phyloP scores from a whole-genome alignment of 179 eudicot species.

The Carnegiea gigantea region DNA sequence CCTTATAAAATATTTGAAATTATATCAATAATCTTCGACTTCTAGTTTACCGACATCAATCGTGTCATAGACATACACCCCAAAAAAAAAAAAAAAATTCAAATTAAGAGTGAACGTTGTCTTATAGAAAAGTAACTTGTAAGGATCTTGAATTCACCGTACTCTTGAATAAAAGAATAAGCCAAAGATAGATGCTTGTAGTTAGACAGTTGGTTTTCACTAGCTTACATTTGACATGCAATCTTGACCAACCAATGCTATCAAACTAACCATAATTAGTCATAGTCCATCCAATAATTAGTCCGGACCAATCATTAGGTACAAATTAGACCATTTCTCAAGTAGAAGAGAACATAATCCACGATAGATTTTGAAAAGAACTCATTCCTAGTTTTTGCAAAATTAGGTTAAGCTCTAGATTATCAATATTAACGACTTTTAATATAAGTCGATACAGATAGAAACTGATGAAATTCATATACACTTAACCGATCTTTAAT shows the following conservation, averaged over 20 bases:
- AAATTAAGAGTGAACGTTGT: neutral
- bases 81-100: neutral
- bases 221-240: constrained; percentile 2
- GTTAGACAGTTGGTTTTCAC: neutral
- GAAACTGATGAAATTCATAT: too few relatives aligned
- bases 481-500: too few relatives aligned
- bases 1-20: too few relatives aligned
- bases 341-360: constrained; percentile 3
- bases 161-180: neutral
- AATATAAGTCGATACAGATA: too few relatives aligned
- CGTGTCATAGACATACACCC: too few relatives aligned
- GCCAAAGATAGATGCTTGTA: neutral
- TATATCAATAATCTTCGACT: too few relatives aligned
- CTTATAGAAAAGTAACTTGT: neutral
- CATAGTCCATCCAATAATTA: neutral
- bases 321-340: constrained; percentile 9
- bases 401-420: neutral
- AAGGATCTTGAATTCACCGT: neutral
- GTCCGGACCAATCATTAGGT: constrained; percentile 20
- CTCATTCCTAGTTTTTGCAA: neutral
- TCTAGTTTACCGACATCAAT: too few relatives aligned
- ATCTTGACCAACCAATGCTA: constrained; percentile 16
- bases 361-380: neutral
- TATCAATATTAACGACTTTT: too few relatives aligned
- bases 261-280: neutral